These are phyloP conservation scores for Auriscalpium orientale DNA, from an alignment of 768 basidiomycete species.

Conservation along the genomic window DNA sequence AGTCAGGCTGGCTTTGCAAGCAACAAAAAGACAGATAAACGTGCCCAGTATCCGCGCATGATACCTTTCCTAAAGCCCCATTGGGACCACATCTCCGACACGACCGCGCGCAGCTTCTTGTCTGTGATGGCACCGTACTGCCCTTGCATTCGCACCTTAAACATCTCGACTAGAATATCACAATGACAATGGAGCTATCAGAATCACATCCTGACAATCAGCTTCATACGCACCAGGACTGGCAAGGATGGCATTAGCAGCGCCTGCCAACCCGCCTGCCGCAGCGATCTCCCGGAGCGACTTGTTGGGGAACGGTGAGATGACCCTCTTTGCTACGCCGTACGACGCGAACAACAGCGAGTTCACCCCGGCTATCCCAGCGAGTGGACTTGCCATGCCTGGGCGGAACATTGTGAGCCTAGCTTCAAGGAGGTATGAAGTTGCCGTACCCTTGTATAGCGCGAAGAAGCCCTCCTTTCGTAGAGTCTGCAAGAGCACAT, in stretches of 20 bases:
- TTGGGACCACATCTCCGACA: constrained; percentile 75
- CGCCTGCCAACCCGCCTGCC: constrained; percentile 91
- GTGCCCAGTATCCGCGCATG: constrained; percentile 96
- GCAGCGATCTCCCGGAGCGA: constrained; percentile 71
- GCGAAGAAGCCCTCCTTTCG: constrained; percentile 87
- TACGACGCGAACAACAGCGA: constrained; percentile 92
- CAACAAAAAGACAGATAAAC: constrained; percentile 9
- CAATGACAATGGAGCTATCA: background rate
- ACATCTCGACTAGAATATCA: constrained; percentile 84
- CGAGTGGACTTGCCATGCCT: constrained; percentile 88
- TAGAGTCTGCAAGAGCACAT: constrained; percentile 77
- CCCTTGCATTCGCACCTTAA: constrained; percentile 97
- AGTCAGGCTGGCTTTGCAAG: background rate
- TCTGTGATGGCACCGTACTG: constrained; percentile 82
- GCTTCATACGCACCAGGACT: constrained; percentile 57
- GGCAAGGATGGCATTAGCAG: constrained; percentile 82
- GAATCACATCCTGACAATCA: background rate
- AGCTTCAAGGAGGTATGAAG: no score
- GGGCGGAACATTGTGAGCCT: background rate
- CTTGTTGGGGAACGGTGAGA: constrained; percentile 85
- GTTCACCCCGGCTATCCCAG: constrained; percentile 95
- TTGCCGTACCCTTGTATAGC: constrained; percentile 76
- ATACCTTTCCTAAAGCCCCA: constrained; percentile 85
- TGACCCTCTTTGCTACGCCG: constrained; percentile 66
- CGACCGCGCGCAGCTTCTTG: constrained; percentile 65